Conservation (phyloP, 306 rosid species). For the Prunus davidiana region DNA sequence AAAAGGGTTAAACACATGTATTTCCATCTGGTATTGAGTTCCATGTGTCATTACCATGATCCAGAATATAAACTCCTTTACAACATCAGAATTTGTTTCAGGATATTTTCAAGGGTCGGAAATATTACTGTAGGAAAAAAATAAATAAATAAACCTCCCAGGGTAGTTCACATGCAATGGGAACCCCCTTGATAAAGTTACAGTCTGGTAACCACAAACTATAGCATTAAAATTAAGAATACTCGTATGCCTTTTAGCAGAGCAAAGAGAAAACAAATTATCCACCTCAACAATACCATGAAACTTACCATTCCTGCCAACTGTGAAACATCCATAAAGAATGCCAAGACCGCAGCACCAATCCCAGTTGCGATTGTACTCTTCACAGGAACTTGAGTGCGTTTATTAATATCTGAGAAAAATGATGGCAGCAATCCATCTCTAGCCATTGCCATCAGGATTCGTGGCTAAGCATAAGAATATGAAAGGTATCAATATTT, state of each 20-base stretch:
- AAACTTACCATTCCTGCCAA: slow-evolving; percentile 88
- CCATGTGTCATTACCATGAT: slow-evolving; percentile 1
- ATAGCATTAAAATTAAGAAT: background rate
- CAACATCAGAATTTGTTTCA: background rate
- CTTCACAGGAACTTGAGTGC: slow-evolving; percentile 49
- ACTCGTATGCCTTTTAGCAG: background rate
- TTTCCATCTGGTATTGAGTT: background rate
- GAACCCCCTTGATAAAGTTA: background rate
- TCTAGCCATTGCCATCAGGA: slow-evolving; percentile 65
- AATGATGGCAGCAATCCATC: slow-evolving; percentile 56
- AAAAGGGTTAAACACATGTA: background rate
- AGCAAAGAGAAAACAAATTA: background rate
- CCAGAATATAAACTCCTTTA: background rate
- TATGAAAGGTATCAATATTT: slow-evolving; percentile 4
- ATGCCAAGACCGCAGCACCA: slow-evolving; percentile 65
- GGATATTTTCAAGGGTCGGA: background rate
- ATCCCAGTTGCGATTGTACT: slow-evolving; percentile 72
- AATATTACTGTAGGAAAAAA: background rate
- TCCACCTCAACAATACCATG: background rate
- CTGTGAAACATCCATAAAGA: slow-evolving; percentile 79
- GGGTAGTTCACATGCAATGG: background rate
- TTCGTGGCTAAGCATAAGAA: slow-evolving; percentile 43
- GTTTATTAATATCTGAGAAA: slow-evolving; percentile 42
- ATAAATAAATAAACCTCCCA: background rate
- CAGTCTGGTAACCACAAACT: background rate